Evolutionary conservation across 2,329 filamentous ascomycete species (phyloP).

Genomic region (Trichoderma atroviride): DNA sequence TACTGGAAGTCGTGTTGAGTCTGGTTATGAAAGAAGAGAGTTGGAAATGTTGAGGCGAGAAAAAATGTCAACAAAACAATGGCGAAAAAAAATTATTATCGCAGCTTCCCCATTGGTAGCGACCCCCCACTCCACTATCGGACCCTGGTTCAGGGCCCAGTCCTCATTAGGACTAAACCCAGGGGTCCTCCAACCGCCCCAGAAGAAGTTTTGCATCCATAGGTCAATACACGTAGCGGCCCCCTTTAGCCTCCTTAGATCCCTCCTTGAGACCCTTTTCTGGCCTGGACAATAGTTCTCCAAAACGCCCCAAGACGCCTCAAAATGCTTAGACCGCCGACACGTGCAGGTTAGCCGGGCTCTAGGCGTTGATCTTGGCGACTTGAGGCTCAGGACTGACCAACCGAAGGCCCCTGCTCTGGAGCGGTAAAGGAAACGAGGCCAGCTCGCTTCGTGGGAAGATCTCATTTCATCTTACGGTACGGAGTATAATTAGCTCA

Average conservation of each 20-base stretch:
- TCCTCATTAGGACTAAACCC: conserved; percentile 11
- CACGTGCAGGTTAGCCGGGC: conserved; percentile 14
- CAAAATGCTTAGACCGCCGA: background rate
- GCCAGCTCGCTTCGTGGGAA: conserved; percentile 9
- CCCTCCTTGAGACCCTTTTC: background rate
- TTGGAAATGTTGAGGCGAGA: background rate
- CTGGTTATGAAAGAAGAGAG: background rate
- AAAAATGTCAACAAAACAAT: background rate
- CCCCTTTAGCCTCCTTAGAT: background rate
- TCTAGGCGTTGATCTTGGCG: conserved; percentile 12
- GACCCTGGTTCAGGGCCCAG: conserved; percentile 4
- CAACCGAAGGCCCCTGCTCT: conserved; percentile 11
- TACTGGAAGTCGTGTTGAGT: background rate
- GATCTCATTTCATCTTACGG: conserved; percentile 19
- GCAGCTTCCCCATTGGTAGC: background rate
- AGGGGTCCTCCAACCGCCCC: conserved; percentile 14
- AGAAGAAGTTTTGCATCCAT: conserved; percentile 1
- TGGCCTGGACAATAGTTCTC: background rate
- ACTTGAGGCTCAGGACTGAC: conserved; percentile 15
- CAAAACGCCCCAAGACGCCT: background rate
- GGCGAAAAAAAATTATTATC: background rate
- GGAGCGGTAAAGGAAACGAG: conserved; percentile 18
- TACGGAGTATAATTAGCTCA: conserved; percentile 15
- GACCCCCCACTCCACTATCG: background rate
- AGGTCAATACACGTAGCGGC: background rate